Percentiles rank a stretch among this genome's conserved stretches.
Conservation (phyloP, 2,329 filamentous ascomycete genomes). For the Purpureocillium takamizusanense region DNA sequence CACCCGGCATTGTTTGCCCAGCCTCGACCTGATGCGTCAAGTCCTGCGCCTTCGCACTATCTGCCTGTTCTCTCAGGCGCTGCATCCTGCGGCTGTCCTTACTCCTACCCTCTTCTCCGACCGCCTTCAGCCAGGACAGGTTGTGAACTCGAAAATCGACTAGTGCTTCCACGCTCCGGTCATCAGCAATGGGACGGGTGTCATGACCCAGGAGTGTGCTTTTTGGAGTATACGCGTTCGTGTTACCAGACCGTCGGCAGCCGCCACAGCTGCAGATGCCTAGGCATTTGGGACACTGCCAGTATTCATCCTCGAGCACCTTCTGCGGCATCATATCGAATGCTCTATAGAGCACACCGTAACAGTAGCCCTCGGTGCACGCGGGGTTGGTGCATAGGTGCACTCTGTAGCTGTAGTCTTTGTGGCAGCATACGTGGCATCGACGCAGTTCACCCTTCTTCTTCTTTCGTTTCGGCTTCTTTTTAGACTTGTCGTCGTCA, state of each 20-base stretch:
- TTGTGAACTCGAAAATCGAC: constrained; percentile 91
- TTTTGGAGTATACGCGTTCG: constrained; percentile 74
- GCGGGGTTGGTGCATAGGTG: constrained; percentile 63
- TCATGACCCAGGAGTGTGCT: constrained; percentile 85
- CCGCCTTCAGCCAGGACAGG: constrained; percentile 64
- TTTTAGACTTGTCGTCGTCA: constrained; percentile 49
- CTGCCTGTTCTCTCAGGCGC: constrained; percentile 44
- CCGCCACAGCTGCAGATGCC: constrained; percentile 79
- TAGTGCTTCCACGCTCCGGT: constrained; percentile 79
- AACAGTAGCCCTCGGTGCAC: constrained; percentile 77
- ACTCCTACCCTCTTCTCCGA: constrained; percentile 48
- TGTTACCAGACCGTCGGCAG: constrained; percentile 60
- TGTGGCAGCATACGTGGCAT: constrained; percentile 79
- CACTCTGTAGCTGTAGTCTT: constrained; percentile 77
- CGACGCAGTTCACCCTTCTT: constrained; percentile 46
- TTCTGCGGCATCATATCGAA: constrained; percentile 84
- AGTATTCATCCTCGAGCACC: constrained; percentile 70
- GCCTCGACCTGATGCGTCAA: constrained; percentile 21
- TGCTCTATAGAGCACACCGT: constrained; percentile 82
- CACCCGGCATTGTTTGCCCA: constrained; percentile 12
- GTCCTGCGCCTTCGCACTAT: constrained; percentile 46
- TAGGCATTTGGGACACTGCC: constrained; percentile 82
- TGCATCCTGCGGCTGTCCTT: constrained; percentile 50
- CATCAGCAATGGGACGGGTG: constrained; percentile 81
- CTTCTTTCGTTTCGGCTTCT: constrained; percentile 45